phyloP scores from a whole-genome alignment of 1,284 basidiomycete species.

The Taiwanofungus camphoratus region DNA sequence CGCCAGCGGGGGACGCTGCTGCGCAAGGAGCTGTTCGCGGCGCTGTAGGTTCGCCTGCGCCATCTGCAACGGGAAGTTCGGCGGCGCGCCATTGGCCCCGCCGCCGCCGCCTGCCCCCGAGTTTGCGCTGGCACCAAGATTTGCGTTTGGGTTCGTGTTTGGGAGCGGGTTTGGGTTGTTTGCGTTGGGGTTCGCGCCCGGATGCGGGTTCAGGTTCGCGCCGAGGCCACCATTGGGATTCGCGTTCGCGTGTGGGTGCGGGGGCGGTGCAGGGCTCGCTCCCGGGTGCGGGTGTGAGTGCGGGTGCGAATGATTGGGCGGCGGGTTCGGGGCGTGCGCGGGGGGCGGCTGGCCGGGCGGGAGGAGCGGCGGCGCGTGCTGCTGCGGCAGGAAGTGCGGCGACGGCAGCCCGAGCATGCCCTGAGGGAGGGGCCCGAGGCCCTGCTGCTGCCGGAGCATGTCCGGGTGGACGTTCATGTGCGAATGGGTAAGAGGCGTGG shows the following conservation, averaged over 20 bases:
- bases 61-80: conserved; percentile 16
- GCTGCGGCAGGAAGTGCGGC: conserved; percentile 34
- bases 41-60: conserved; percentile 19
- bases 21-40: conserved; percentile 27
- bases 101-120: no score
- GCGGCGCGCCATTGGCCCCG: conserved; percentile 19
- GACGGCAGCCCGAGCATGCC: conserved; percentile 32
- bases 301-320: conserved; percentile 6
- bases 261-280: no score
- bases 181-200: no score
- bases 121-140: no score
- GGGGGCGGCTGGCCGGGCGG: conserved; percentile 25
- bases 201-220: no score
- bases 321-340: conserved; percentile 29
- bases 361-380: conserved; percentile 33
- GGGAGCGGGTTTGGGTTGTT: no score
- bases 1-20: conserved; percentile 24
- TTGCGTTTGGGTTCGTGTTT: no score
- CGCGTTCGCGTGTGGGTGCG: no score
- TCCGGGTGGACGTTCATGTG: conserved; percentile 33
- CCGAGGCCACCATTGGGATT: no score
- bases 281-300: conserved; percentile 4
- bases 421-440: conserved; percentile 36
- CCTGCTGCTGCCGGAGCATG: conserved; percentile 37
- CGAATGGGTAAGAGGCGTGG: no score